These are phyloP conservation scores for Pseudisothecium myosuroides DNA, from an alignment of 225 moss, liverwort and hornwort species.

Conservation along the genomic window DNA sequence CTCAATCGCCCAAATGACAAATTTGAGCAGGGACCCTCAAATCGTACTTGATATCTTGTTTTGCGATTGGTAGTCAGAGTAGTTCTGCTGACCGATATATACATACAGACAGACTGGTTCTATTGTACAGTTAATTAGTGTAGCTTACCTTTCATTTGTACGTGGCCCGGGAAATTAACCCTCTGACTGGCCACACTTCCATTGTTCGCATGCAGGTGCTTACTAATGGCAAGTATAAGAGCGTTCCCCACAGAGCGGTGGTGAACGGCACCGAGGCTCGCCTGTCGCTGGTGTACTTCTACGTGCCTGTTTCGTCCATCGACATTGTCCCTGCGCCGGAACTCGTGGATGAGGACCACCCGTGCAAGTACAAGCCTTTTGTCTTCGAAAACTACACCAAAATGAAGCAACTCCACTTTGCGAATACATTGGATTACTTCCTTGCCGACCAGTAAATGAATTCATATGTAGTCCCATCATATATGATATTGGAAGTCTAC, in stretches of 20 bases:
- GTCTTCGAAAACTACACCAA: background rate
- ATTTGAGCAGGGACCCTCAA: background rate
- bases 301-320: background rate
- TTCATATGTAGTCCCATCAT: background rate
- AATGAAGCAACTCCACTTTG: constrained; percentile 8
- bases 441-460: background rate
- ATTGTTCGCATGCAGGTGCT: constrained; percentile 5
- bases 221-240: constrained; percentile 29
- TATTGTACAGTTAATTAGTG: background rate
- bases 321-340: constrained; percentile 26
- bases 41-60: background rate
- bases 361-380: constrained; percentile 17
- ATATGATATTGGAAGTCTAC: background rate
- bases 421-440: constrained; percentile 25
- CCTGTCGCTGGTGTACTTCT: constrained; percentile 38
- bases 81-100: background rate
- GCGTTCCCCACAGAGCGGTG: constrained; percentile 36
- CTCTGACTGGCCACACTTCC: background rate
- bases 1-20: background rate
- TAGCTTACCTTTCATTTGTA: background rate
- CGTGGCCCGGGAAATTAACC: background rate
- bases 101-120: background rate
- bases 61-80: background rate
- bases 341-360: constrained; percentile 5
- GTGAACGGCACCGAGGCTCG: constrained; percentile 26